Evolutionary conservation across 2,329 filamentous ascomycete species (phyloP).

Genomic region (Aureobasidium sp.): DNA sequence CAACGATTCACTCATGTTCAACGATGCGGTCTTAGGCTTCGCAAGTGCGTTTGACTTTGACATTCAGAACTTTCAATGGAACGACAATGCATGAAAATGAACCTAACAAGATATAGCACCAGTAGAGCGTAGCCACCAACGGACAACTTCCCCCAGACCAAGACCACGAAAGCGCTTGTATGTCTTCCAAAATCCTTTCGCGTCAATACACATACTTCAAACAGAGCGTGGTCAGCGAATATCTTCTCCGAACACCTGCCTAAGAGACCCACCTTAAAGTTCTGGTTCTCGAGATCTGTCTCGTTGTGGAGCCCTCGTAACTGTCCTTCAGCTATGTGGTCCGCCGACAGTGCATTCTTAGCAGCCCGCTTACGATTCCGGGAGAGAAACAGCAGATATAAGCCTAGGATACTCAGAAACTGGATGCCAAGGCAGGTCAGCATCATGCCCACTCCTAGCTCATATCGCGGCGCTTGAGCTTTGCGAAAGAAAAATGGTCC

Average conservation of each 20-base stretch:
- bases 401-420: conserved; percentile 12
- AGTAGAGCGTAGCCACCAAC: no score
- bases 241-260: no score
- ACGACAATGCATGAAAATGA: background rate
- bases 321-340: conserved; percentile 1
- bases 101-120: no score
- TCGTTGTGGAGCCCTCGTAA: conserved; percentile 3
- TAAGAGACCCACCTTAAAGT: background rate
- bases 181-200: background rate
- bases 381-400: conserved; percentile 13
- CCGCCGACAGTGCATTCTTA: background rate
- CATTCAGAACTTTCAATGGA: background rate
- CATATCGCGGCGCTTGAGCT: conserved; percentile 8
- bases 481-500: conserved; percentile 11
- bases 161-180: no score
- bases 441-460: conserved; percentile 11
- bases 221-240: background rate
- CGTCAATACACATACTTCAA: background rate
- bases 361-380: conserved; percentile 11
- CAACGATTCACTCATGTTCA: background rate
- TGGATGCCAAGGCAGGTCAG: conserved; percentile 15
- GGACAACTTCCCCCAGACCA: no score
- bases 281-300: conserved; percentile 8
- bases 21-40: background rate
- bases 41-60: background rate